Evolutionary conservation across 805 yeast genomes (phyloP), one percentile per base, ranked within the genome.

Genomic region (Spathaspora gorwiae): DNA sequence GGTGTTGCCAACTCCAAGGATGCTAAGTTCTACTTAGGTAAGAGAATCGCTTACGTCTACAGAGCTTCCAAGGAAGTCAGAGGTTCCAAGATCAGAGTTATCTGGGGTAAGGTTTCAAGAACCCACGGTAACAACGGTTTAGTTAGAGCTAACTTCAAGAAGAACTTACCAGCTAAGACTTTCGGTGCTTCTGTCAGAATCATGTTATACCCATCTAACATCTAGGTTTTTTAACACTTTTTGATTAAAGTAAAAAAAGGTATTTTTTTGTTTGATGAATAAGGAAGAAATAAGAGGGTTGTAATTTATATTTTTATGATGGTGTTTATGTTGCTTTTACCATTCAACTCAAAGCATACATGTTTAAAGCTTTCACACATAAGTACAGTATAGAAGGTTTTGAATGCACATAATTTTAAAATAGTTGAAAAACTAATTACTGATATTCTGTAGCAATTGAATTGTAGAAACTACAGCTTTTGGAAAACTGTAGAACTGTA

Each of bases 161-260:
- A 87, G 78, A 94, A 94, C 90, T 85, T 94, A 72, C 99, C 99
- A 76, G 90, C 99, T 64, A 90, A 92, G 87, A 90, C 98, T 66
- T 92, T 94, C 75, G 99, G 99, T 81, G 97, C 99, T 72, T 85
- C 96, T 61, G 98, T 94, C 73, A 88, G 99, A 84, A 84, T 94
- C 82, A 90, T 94, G 96, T 90, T 92, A 78, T 92, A 92, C 87
- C 99, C 99, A 80, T 92, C 98, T 62, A 90, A 86, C 96, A 94
- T 92, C 88, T 92, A 92, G 86, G 64, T 62, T 44, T 26, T 33
- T 37, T 14, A 10, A 14, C 10, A 12, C n/a, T 35, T 9, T 12
- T 19, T 35, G 19, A 10, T 32, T 32, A 19, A 19, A 19, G 35
- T 32, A n/a, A n/a, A 13, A 32, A n/a, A 12, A 13, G 35, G 13